Conservation (phyloP, 345 rosid species). For the Hypericum androsaemum region DNA sequence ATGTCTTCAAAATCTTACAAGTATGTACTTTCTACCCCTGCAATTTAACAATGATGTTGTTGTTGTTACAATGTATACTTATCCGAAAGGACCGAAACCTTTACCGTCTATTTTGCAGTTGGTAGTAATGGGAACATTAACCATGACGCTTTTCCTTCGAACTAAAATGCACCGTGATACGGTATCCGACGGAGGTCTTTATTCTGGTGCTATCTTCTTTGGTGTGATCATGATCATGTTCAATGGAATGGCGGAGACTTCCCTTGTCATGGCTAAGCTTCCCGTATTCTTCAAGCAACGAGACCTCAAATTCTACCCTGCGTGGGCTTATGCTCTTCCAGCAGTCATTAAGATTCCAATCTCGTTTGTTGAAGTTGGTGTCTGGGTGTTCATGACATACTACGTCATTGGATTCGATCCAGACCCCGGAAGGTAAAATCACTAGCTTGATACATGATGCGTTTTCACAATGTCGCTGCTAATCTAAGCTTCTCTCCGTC, state of each 20-base stretch:
- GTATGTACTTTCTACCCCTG: neutral
- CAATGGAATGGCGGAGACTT: neutral
- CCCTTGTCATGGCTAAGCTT: neutral
- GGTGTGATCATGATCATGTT: neutral
- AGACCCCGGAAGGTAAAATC: neutral
- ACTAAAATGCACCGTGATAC: neutral
- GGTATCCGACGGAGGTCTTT: neutral
- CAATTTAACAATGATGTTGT: neutral
- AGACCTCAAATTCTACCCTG: neutral
- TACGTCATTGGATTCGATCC: neutral
- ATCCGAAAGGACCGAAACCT: neutral
- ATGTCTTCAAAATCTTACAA: neutral
- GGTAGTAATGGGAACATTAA: neutral
- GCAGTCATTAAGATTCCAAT: neutral
- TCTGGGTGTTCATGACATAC: constrained; percentile 1
- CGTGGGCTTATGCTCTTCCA: neutral
- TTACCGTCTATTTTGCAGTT: neutral
- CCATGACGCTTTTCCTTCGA: constrained; percentile 1
- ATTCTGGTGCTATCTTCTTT: neutral
- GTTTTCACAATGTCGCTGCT: neutral
- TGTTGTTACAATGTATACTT: neutral
- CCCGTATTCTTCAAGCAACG: constrained; percentile 1
- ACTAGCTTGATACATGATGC: neutral
- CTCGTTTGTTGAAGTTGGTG: neutral
- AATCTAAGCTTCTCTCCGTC: neutral